A percentile compares a stretch with the other conserved stretches of the same genome.
These are phyloP conservation scores for Neonectria magnoliae DNA, from an alignment of 2,329 filamentous ascomycete species.

Conservation along the genomic window DNA sequence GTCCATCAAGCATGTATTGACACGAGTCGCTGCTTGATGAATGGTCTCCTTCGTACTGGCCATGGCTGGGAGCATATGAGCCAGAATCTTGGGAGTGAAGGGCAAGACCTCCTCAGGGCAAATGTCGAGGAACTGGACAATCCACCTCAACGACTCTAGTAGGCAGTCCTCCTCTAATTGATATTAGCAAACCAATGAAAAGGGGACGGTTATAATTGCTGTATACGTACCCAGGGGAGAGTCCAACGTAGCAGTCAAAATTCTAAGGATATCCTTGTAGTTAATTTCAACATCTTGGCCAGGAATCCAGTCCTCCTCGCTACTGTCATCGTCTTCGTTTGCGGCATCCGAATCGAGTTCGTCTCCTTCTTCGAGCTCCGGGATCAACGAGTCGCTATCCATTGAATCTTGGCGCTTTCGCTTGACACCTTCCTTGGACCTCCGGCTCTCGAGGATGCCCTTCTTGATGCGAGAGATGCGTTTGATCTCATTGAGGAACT, in stretches of 20 bases:
- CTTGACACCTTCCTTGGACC: constrained; percentile 72
- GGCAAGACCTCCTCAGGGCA: constrained; percentile 95
- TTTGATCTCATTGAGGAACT: constrained; percentile 93
- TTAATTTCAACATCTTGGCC: constrained; percentile 97
- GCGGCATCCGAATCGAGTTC: constrained; percentile 67
- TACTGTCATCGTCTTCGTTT: constrained; percentile 69
- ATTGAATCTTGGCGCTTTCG: constrained; percentile 75
- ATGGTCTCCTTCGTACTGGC: constrained; percentile 91
- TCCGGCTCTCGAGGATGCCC: constrained; percentile 87
- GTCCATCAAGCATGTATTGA: constrained; percentile 91
- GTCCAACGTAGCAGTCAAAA: constrained; percentile 88
- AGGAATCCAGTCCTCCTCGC: constrained; percentile 94
- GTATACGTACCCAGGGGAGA: constrained; percentile 73
- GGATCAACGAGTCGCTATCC: constrained; percentile 70
- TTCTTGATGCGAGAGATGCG: constrained; percentile 93
- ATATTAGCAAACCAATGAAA: constrained; percentile 24
- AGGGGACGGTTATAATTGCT: background rate
- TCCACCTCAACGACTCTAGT: constrained; percentile 91
- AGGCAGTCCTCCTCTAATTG: constrained; percentile 85
- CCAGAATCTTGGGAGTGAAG: constrained; percentile 91
- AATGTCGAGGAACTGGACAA: constrained; percentile 96
- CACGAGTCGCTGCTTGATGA: constrained; percentile 84
- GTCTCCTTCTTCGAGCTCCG: constrained; percentile 68
- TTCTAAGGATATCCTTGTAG: constrained; percentile 90
- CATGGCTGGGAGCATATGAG: constrained; percentile 92